Evolutionary conservation across 768 basidiomycete species (phyloP).

Genomic region (Mycena pura): DNA sequence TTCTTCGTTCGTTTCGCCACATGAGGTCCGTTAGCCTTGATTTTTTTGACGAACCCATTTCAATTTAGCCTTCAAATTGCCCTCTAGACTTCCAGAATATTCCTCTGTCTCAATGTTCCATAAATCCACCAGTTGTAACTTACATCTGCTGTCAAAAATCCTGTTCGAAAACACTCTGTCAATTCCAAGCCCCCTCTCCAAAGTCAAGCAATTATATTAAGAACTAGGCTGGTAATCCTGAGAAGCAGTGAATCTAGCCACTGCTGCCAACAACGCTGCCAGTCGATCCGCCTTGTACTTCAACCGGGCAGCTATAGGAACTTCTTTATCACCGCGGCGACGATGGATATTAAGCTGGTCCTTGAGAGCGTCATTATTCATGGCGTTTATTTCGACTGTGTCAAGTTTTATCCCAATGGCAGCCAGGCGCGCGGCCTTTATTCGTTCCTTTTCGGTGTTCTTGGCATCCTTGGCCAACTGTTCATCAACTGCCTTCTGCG

Average conservation of each 20-base stretch:
- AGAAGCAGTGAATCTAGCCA: neutral
- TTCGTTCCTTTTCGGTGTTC: neutral
- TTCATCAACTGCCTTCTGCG: neutral
- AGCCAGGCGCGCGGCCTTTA: neutral
- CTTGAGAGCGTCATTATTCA: neutral
- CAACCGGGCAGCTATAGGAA: neutral
- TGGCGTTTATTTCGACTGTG: neutral
- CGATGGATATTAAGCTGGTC: slow-evolving; percentile 1
- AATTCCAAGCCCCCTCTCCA: no score
- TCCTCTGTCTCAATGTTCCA: no score
- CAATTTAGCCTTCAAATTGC: no score
- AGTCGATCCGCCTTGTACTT: neutral
- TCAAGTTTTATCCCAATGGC: neutral
- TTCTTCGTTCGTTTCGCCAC: neutral
- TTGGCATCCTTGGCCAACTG: neutral
- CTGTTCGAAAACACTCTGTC: no score
- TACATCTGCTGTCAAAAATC: no score
- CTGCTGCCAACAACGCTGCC: neutral
- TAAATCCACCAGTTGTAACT: no score
- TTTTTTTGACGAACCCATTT: no score
- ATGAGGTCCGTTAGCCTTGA: neutral
- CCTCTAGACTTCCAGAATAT: no score
- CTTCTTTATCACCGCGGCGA: neutral
- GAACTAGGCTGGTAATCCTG: neutral
- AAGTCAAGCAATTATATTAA: no score